Conservation (phyloP, 768 basidiomycete species). For the Gloeopeniophorella convolvens region DNA sequence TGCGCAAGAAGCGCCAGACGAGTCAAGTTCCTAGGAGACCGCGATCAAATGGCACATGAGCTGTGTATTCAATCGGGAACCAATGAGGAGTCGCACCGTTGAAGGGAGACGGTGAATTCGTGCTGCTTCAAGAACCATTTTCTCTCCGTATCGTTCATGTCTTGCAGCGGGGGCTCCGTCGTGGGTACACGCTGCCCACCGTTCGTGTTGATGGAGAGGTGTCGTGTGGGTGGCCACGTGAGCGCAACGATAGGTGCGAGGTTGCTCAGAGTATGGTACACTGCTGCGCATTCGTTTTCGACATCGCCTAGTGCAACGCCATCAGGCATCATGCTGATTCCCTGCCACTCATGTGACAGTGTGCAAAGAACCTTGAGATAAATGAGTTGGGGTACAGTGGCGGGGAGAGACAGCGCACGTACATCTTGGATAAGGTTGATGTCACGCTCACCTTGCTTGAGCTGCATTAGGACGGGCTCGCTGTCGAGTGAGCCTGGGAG, state of each 20-base stretch:
- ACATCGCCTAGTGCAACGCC: neutral
- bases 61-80: neutral
- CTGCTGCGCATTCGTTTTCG: conserved; percentile 1
- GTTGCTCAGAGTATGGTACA: neutral
- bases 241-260: conserved; percentile 3
- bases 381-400: too few species aligned
- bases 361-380: neutral
- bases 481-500: conserved; percentile 8
- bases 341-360: conserved; percentile 9
- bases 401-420: neutral
- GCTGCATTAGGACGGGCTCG: neutral
- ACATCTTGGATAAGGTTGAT: conserved; percentile 1
- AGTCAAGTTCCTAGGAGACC: conserved; percentile 5
- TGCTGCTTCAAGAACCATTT: conserved; percentile 19
- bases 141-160: conserved; percentile 2
- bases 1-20: conserved; percentile 12
- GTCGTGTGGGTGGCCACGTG: conserved; percentile 8
- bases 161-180: neutral
- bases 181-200: conserved; percentile 6
- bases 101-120: conserved; percentile 16
- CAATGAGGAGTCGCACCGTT: neutral
- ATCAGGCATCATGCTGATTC: conserved; percentile 7
- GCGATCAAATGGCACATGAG: too few species aligned
- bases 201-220: conserved; percentile 8
- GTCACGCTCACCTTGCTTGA: neutral